These are phyloP conservation scores for Melanopsichium pennsylvanicum DNA, from an alignment of 1,284 basidiomycete species.

Conservation along the genomic window DNA sequence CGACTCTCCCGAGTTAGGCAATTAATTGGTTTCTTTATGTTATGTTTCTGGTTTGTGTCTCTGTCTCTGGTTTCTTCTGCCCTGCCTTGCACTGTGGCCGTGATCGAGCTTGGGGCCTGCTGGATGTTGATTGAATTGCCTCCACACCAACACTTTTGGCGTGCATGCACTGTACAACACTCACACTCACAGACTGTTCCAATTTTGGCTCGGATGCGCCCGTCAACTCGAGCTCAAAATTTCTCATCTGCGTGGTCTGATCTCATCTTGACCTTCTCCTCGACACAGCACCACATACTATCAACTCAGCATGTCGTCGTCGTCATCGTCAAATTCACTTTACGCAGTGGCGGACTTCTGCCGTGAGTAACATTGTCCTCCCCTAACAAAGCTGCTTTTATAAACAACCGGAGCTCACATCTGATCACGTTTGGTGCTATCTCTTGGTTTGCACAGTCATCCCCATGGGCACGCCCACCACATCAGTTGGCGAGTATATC, in stretches of 20 bases:
- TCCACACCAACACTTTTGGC: constrained; percentile 34
- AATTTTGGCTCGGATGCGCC: background rate
- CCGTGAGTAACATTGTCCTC: constrained; percentile 20
- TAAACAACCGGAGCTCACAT: background rate
- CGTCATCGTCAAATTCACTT: constrained; percentile 31
- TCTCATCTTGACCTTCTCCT: background rate
- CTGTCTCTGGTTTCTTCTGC: too few relatives aligned
- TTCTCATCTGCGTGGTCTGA: too few relatives aligned
- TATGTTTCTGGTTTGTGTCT: too few relatives aligned
- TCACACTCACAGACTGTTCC: too few relatives aligned
- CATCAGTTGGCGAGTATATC: constrained; percentile 63
- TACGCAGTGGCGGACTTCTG: constrained; percentile 58
- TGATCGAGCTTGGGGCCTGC: too few relatives aligned
- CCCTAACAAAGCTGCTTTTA: too few relatives aligned
- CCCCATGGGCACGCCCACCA: constrained; percentile 61
- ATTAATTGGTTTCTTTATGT: too few relatives aligned
- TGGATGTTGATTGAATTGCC: too few relatives aligned
- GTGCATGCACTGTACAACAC: constrained; percentile 10
- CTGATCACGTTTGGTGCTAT: background rate
- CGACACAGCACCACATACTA: background rate
- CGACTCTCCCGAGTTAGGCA: too few relatives aligned
- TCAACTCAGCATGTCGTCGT: constrained; percentile 4
- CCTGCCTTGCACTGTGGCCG: too few relatives aligned
- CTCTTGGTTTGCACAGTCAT: constrained; percentile 45
- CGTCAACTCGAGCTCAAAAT: background rate